Base-by-base conservation (phyloP, 331 rosid species). In the Phaseolus coccineus region DNA sequence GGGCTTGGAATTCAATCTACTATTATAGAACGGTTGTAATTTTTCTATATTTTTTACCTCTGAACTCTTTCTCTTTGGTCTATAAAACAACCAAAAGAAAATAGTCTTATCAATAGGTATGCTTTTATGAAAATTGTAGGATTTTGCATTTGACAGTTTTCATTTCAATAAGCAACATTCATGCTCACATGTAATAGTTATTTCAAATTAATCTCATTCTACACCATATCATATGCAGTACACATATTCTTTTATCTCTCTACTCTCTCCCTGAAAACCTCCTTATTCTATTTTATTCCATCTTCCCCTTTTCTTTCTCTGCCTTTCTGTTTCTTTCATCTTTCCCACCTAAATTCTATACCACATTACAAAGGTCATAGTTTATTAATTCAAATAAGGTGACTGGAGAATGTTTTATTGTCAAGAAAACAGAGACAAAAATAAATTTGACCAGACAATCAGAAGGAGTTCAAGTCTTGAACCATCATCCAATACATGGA, bases 371-470 rank as follows among this genome's bases (percentile, higher is more conserved):
- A 12, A 62, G 40, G 59, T 55, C 39, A 48, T n/a, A 19, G 65
- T 58, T 53, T 52, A n/a, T 57, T 53, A 46, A 67, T 51, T 67
- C 69, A 78, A 56, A 78, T 7, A 79, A 46, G 25, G 35, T 66
- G n/a, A 24, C 5, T 12, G 31, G 44, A 44, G 70, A 63, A 82
- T 44, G 1, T 25, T 71, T 24, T 31, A 77, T 71, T 63, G 14
- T 55, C 53, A 70, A 3, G 39, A 2, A 47, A 71, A 71, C 15
- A 30, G 40, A 13, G 30, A 39, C 25, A 27, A 71, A 44, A 53
- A 30, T 35, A 28, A 65, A 14, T 53, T 24, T 51, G 14, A 77
- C 40, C 44, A 22, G 59, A 78, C 50, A 74, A 56, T 73, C 24
- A 68, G 33, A 72, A 64, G 48, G 52, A 27, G 25, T 39, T 25